Evolutionary conservation across 371 early-diverging fungal species (phyloP), one percentile per base, ranked within the genome.

Genomic region (Chytridiales sp.): DNA sequence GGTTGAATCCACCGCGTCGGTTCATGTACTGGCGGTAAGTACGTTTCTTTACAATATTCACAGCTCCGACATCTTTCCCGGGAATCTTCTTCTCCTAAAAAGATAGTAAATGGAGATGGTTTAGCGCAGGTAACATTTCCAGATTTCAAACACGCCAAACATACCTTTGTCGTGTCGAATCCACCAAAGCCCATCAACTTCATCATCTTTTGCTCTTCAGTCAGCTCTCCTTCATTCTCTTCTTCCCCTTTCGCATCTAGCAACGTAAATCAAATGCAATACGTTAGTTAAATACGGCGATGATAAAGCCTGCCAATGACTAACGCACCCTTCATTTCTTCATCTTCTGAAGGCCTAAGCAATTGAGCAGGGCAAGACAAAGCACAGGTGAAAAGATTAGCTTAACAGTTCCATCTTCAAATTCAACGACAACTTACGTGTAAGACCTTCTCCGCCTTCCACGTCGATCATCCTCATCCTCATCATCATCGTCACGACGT

Each of bases 11-110:
- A 36, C 94, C 90, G 41, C 87, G 81, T 40, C 95, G 78, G 70
- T 95, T 95, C 96, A 95, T 95, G 73, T 93, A 95, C 71, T 95
- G 96, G 15, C 94, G 83, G 70, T 92, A 93, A 56, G 86, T 86
- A 30, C 94, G 78, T 55, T 75, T 63, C 59, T 73, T 75, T 26
- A 66, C 65, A 47, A 74, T 49, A 41, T 63, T 64, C 0, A 62
- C 70, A 13, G 69, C 75, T 36, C 73, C 63, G 22, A 64, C 63
- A 47, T 71, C 74, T 2, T 62, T 72, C 4, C 65, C 74, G 2
- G 58, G 24, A 3, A 78, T 73, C 43, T 74, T 61, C 56, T 75
- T 69, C 19, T 64, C 64, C 78, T 76, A 30, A 56, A 9, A 11
- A 30, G 4, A 9, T 19, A 58, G 32, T 6, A 34, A 60, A 5